A percentile compares a stretch with the other conserved stretches of the same genome.
These are phyloP conservation scores for Penicillium sp. DNA, from an alignment of 2,329 filamentous ascomycete genomes.

Conservation along the genomic window DNA sequence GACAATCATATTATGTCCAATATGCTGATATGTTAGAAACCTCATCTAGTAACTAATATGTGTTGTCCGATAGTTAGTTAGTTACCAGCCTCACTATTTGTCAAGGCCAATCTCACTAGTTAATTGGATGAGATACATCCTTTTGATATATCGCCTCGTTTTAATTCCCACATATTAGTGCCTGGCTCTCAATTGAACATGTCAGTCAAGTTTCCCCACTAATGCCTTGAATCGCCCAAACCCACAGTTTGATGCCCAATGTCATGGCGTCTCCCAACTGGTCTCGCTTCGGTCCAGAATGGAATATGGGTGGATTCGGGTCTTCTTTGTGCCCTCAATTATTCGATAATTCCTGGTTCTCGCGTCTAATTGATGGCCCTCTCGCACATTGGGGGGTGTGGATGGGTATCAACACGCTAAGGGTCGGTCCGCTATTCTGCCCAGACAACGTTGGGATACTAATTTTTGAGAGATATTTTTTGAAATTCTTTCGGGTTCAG, in stretches of 20 bases:
- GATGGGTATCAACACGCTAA: conserved; percentile 27
- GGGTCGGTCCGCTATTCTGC: conserved; percentile 23
- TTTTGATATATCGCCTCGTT: background rate
- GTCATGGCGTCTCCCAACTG: conserved; percentile 23
- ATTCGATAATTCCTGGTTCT: background rate
- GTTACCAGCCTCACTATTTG: conserved; percentile 14
- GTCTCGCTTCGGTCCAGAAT: conserved; percentile 22
- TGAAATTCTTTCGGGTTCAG: conserved; percentile 5
- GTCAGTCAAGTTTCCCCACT: conserved; percentile 17
- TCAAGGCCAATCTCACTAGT: background rate
- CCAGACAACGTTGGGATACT: conserved; percentile 9
- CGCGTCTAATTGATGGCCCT: conserved; percentile 9
- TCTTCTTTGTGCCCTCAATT: conserved; percentile 6
- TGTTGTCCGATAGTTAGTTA: conserved; percentile 8
- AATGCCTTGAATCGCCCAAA: conserved; percentile 18
- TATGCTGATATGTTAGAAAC: background rate
- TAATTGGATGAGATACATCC: conserved; percentile 4
- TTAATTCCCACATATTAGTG: conserved; percentile 3
- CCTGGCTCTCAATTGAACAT: conserved; percentile 20
- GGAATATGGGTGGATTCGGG: conserved; percentile 19
- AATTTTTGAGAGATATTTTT: conserved; percentile 12
- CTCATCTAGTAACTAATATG: conserved; percentile 1
- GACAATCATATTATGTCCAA: conserved; percentile 5
- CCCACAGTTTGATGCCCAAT: conserved; percentile 26
- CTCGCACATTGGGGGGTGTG: conserved; percentile 11